phyloP scores from a whole-genome alignment of 495 filamentous ascomycete species.

The Aspergillus affinis region DNA sequence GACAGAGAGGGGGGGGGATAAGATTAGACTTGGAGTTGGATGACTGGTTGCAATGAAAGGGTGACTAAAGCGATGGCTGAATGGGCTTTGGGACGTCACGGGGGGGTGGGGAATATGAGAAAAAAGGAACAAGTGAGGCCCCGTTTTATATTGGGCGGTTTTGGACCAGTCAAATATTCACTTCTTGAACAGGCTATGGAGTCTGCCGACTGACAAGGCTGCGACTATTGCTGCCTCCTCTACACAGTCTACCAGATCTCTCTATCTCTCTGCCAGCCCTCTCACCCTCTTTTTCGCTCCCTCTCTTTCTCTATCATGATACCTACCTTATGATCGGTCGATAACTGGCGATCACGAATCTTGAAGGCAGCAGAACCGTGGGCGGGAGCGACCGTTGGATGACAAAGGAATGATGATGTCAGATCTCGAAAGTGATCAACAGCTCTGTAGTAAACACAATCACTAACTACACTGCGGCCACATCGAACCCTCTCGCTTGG shows the following conservation, averaged over 20 bases:
- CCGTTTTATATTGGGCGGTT: not conserved
- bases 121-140: not conserved
- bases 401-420: not conserved
- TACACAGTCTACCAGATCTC: too few species aligned
- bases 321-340: too few species aligned
- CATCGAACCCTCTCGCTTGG: too few species aligned
- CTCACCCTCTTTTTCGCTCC: too few species aligned
- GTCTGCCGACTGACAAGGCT: not conserved
- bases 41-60: not conserved
- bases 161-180: not conserved
- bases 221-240: not conserved
- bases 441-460: not conserved
- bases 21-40: not conserved
- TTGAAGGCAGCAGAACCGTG: not conserved
- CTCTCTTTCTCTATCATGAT: not conserved
- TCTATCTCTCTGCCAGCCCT: too few species aligned
- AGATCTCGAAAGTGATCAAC: not conserved
- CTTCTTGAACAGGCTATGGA: not conserved
- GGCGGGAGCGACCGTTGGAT: not conserved
- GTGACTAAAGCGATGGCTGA: not conserved
- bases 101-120: not conserved
- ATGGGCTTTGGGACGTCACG: not conserved
- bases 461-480: too few species aligned
- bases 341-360: not conserved
- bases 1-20: constrained; percentile 4